Conservation (phyloP, 768 basidiomycete species). For the Crepidotus variabilis region DNA sequence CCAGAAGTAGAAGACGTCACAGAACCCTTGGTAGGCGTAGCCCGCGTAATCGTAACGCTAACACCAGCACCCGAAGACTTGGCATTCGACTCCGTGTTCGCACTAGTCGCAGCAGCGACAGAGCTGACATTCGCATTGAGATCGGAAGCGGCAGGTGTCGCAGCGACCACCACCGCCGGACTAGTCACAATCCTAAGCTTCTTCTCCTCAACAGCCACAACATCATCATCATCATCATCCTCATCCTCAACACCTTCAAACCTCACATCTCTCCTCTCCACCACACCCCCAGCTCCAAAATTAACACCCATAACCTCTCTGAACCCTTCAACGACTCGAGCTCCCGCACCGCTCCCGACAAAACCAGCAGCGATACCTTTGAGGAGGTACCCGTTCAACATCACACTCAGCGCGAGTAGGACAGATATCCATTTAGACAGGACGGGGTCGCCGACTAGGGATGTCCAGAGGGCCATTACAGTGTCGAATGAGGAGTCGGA, state of each 20-base stretch:
- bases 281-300: constrained; percentile 19
- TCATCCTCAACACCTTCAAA: constrained; percentile 24
- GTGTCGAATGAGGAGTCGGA: constrained; percentile 3
- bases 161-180: not conserved
- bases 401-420: constrained; percentile 78
- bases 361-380: constrained; percentile 74
- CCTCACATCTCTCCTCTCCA: constrained; percentile 17
- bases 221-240: constrained; percentile 11
- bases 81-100: not conserved
- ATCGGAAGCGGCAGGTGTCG: too few relatives aligned
- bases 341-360: constrained; percentile 22
- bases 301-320: constrained; percentile 22
- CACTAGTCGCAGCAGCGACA: not conserved
- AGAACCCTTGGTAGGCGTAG: not conserved
- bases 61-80: not conserved
- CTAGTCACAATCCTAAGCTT: not conserved
- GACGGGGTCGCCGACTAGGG: constrained; percentile 90
- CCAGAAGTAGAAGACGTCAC: not conserved
- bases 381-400: constrained; percentile 89
- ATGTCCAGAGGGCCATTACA: constrained; percentile 85
- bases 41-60: not conserved
- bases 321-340: constrained; percentile 17
- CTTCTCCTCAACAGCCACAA: constrained; percentile 3
- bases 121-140: too few relatives aligned
- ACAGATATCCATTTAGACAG: constrained; percentile 94